A percentile compares a stretch with the other conserved stretches of the same genome.
Evolutionary conservation across 768 basidiomycete species (phyloP).

Genomic region (Suillus brevipes): DNA sequence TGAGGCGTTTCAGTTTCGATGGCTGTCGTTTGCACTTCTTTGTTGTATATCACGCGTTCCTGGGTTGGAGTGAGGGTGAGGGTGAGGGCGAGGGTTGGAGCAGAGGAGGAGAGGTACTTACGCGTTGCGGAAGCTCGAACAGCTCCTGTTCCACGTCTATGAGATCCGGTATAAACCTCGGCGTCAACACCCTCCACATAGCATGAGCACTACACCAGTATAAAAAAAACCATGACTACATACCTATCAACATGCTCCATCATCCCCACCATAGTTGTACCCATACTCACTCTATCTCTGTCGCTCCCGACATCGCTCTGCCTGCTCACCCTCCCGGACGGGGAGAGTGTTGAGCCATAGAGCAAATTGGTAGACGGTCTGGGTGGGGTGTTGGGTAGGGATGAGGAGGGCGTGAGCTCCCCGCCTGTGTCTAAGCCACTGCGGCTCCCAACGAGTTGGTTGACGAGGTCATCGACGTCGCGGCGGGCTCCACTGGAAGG

Average conservation of each 20-base stretch:
- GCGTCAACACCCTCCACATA: slow-evolving; percentile 55
- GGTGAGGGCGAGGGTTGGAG: slow-evolving; percentile 10
- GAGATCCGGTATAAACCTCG: slow-evolving; percentile 71
- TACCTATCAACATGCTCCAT: slow-evolving; percentile 75
- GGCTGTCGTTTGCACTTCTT: slow-evolving; percentile 78
- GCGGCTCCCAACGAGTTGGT: slow-evolving; percentile 51
- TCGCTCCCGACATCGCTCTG: slow-evolving; percentile 66
- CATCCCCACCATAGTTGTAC: slow-evolving; percentile 46
- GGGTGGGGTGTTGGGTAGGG: slow-evolving; percentile 70
- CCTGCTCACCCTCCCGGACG: slow-evolving; percentile 67
- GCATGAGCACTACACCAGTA: neutral
- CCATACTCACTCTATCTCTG: slow-evolving; percentile 40
- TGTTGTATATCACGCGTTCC: slow-evolving; percentile 83
- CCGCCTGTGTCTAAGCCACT: slow-evolving; percentile 54
- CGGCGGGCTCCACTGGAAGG: slow-evolving; percentile 44
- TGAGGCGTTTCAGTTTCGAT: slow-evolving; percentile 54
- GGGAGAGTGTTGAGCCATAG: slow-evolving; percentile 37
- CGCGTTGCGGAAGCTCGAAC: slow-evolving; percentile 87
- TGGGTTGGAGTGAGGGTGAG: slow-evolving; percentile 26
- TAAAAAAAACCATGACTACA: slow-evolving; percentile 20
- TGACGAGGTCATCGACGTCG: slow-evolving; percentile 75
- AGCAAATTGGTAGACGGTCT: slow-evolving; percentile 38
- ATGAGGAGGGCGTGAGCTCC: slow-evolving; percentile 68
- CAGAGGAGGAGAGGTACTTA: slow-evolving; percentile 29
- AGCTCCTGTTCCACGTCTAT: slow-evolving; percentile 88